These are phyloP conservation scores for Davidsoniella virescens DNA, from an alignment of 2,329 filamentous ascomycete species.

Conservation along the genomic window DNA sequence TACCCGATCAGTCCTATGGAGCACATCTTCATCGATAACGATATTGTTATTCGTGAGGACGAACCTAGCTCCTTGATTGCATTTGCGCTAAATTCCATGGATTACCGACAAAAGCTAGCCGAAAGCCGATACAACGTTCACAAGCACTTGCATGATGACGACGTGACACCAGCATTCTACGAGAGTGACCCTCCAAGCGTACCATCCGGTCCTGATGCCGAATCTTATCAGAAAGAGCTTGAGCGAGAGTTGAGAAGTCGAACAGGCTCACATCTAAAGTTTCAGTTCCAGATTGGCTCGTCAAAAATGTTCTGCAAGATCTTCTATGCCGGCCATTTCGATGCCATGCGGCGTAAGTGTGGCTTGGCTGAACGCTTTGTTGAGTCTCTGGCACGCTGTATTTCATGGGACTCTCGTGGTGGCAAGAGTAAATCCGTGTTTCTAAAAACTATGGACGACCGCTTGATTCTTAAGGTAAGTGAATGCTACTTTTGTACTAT, in stretches of 20 bases:
- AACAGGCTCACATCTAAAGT: slow-evolving; percentile 86
- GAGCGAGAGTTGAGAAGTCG: slow-evolving; percentile 72
- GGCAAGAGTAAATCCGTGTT: slow-evolving; percentile 97
- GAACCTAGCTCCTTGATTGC: slow-evolving; percentile 94
- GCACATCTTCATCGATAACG: slow-evolving; percentile 91
- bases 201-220: slow-evolving; percentile 18
- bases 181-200: slow-evolving; percentile 9
- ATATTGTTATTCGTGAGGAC: slow-evolving; percentile 93
- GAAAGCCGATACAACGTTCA: slow-evolving; percentile 30
- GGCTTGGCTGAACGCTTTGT: slow-evolving; percentile 87
- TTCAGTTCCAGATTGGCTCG: slow-evolving; percentile 86
- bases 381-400: slow-evolving; percentile 83
- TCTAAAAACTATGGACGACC: slow-evolving; percentile 86
- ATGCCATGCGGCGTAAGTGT: slow-evolving; percentile 82
- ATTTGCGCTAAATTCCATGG: slow-evolving; percentile 72
- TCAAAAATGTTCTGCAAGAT: slow-evolving; percentile 96
- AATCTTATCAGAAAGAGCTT: slow-evolving; percentile 48
- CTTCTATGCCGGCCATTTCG: slow-evolving; percentile 96
- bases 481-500: background rate
- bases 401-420: slow-evolving; percentile 96
- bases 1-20: slow-evolving; percentile 80
- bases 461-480: slow-evolving; percentile 65
- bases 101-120: slow-evolving; percentile 68
- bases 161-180: slow-evolving; percentile 3
- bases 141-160: slow-evolving; percentile 1